Percentiles rank a stretch among this genome's conserved stretches.
phyloP scores from a whole-genome alignment of 179 eudicot species.

The Beta lomatogona region DNA sequence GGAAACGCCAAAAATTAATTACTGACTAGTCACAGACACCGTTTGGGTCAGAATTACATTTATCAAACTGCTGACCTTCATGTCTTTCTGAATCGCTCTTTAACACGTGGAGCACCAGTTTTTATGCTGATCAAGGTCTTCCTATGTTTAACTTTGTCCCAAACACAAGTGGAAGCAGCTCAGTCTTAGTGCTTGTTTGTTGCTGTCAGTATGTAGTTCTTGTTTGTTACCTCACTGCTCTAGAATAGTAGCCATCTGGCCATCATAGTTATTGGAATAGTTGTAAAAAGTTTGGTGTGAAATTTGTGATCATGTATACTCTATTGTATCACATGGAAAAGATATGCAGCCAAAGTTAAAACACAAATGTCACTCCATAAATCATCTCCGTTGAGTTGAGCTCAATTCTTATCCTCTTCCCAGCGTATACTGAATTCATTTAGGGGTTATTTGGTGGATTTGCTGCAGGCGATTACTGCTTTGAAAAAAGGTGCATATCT shows the following conservation, averaged over 20 bases:
- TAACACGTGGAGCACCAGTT: background rate
- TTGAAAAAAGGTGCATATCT: conserved; percentile 92
- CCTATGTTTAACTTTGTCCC: background rate
- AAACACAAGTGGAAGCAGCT: background rate
- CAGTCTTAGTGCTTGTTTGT: background rate
- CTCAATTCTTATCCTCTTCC: conserved; percentile 13
- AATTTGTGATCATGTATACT: background rate
- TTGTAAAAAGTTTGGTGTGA: background rate
- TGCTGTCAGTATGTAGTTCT: conserved; percentile 4
- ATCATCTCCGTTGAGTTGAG: conserved; percentile 14
- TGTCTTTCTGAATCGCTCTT: background rate
- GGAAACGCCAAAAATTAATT: no score
- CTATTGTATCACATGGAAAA: background rate
- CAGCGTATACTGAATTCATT: conserved; percentile 3
- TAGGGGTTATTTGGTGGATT: conserved; percentile 29
- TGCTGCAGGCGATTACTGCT: conserved; percentile 91
- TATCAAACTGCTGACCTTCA: background rate
- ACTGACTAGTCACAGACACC: background rate
- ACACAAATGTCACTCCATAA: background rate
- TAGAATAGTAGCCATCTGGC: background rate
- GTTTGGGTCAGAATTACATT: background rate
- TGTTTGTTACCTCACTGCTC: background rate
- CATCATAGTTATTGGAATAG: background rate
- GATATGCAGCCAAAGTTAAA: background rate
- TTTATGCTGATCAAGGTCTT: background rate